A percentile compares a stretch with the other conserved stretches of the same genome.
phyloP scores from a whole-genome alignment of 306 rosid genomes.

The Ammopiptanthus mongolicus region DNA sequence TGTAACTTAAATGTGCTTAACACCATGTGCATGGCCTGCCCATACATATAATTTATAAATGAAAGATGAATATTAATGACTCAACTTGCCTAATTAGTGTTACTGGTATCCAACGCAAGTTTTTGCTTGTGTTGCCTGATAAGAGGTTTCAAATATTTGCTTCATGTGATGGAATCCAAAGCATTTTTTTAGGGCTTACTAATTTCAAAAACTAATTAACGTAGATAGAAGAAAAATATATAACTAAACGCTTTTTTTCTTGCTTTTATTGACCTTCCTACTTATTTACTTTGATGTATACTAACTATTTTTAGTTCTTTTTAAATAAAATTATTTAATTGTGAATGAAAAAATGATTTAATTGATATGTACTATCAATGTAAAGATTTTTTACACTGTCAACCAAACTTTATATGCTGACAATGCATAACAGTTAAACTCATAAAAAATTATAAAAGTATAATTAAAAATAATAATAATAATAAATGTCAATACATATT shows the following conservation, averaged over 20 bases:
- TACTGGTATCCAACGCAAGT: background rate
- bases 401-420: too few species aligned
- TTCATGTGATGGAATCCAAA: background rate
- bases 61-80: background rate
- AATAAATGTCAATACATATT: background rate
- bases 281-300: background rate
- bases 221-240: too few species aligned
- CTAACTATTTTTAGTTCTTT: background rate
- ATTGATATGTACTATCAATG: too few species aligned
- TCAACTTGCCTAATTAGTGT: background rate
- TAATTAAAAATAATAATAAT: background rate
- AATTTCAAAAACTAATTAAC: background rate
- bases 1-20: constrained; percentile 8
- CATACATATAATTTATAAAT: background rate
- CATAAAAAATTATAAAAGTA: background rate
- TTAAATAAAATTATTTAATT: background rate
- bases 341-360: background rate
- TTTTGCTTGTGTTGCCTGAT: background rate
- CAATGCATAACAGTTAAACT: too few species aligned
- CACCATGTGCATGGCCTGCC: constrained; percentile 23
- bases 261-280: background rate
- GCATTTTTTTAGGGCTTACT: background rate
- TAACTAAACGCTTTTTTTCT: background rate
- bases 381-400: too few species aligned
- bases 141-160: background rate